Evolutionary conservation across 805 yeast genomes (phyloP).

Genomic region (Nakazawaea ernobii): DNA sequence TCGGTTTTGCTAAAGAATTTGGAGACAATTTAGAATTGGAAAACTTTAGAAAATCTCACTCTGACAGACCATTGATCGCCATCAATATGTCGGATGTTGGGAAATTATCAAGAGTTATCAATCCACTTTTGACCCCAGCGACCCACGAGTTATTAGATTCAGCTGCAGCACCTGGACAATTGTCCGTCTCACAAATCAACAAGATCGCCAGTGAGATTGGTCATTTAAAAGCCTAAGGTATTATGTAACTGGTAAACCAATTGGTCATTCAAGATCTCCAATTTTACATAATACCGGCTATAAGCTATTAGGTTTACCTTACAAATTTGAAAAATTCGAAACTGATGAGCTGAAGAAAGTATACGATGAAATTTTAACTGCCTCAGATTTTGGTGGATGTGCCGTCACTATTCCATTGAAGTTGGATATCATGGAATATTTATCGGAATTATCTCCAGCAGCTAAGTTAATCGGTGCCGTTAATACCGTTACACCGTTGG

Average conservation of each 20-base stretch:
- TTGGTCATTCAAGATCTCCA: conserved; percentile 87
- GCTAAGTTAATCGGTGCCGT: conserved; percentile 89
- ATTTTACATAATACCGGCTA: conserved; percentile 78
- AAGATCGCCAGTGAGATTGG: conserved; percentile 54
- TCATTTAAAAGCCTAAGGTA: conserved; percentile 52
- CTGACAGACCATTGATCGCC: conserved; percentile 64
- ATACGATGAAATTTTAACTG: conserved; percentile 40
- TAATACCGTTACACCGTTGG: conserved; percentile 70
- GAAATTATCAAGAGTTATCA: conserved; percentile 72
- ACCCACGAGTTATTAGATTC: conserved; percentile 64
- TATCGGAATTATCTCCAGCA: conserved; percentile 63
- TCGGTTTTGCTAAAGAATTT: conserved; percentile 64
- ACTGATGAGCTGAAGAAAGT: conserved; percentile 59
- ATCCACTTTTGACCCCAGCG: conserved; percentile 75
- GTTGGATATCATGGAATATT: conserved; percentile 65
- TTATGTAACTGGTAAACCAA: conserved; percentile 76
- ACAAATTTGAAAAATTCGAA: conserved; percentile 61
- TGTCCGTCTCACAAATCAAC: conserved; percentile 63
- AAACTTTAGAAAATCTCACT: conserved; percentile 54
- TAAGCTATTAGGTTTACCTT: conserved; percentile 69
- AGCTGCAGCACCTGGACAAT: conserved; percentile 78
- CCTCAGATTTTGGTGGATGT: conserved; percentile 76
- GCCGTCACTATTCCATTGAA: conserved; percentile 94
- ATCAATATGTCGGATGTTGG: conserved; percentile 78
- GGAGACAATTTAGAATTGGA: conserved; percentile 71